Percentiles rank a stretch among this genome's conserved stretches.
phyloP scores from a whole-genome alignment of 768 basidiomycete genomes.

The Hygrocybe coccinea region DNA sequence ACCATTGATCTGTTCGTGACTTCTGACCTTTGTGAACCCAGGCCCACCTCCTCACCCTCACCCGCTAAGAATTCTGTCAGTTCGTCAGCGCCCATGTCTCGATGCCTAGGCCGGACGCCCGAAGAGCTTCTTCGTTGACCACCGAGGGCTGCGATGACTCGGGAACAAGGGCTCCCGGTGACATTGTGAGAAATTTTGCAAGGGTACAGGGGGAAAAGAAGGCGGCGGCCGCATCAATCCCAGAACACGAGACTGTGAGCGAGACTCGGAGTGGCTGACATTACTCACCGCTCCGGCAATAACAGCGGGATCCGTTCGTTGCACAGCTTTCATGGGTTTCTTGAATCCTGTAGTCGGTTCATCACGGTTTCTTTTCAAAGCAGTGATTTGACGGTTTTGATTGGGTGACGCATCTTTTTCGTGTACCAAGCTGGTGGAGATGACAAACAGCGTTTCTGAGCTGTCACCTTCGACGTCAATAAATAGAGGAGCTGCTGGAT shows the following conservation, averaged over 20 bases:
- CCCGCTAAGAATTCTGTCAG: conserved; percentile 34
- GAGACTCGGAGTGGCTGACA: conserved; percentile 7
- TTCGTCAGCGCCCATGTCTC: conserved; percentile 62
- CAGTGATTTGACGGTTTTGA: conserved; percentile 6
- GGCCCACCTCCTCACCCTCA: conserved; percentile 17
- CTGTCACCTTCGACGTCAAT: no score
- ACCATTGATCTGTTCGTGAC: conserved; percentile 9
- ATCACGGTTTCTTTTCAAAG: conserved; percentile 37
- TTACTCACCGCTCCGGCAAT: conserved; percentile 14
- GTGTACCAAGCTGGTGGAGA: no score
- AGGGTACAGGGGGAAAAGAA: conserved; percentile 27
- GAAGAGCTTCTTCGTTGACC: conserved; percentile 48
- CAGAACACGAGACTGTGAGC: no score
- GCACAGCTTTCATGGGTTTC: conserved; percentile 52
- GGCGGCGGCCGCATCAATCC: conserved; percentile 40
- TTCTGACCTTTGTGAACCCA: conserved; percentile 19
- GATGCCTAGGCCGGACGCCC: conserved; percentile 59
- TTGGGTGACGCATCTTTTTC: conserved; percentile 26
- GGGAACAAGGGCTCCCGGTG: conserved; percentile 40
- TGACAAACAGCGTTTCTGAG: no score
- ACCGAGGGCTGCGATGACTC: conserved; percentile 53
- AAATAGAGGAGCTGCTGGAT: no score
- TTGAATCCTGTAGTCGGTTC: conserved; percentile 31
- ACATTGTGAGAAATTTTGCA: conserved; percentile 16
- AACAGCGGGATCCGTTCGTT: conserved; percentile 27